Evolutionary conservation across 257 asterid genomes (phyloP).

Genomic region (Solanum stenotomum): DNA sequence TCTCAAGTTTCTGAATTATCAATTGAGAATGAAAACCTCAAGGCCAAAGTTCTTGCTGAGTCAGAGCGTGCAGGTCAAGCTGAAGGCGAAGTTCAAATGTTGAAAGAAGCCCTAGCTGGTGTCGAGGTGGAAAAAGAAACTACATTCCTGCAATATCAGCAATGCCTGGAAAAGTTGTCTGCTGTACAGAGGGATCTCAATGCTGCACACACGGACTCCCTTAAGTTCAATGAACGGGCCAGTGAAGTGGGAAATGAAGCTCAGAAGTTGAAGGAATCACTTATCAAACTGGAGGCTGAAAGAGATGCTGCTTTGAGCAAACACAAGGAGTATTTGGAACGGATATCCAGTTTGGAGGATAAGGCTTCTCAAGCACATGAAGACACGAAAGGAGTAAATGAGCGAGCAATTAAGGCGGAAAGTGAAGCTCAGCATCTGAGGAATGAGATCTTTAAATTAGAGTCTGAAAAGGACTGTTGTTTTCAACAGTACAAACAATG

Average conservation of each 20-base stretch:
- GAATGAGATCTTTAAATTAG: constrained; percentile 42
- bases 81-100: constrained; percentile 47
- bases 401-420: constrained; percentile 43
- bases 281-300: constrained; percentile 48
- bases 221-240: constrained; percentile 41
- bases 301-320: constrained; percentile 39
- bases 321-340: constrained; percentile 37
- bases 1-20: constrained; percentile 27
- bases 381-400: constrained; percentile 29
- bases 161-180: constrained; percentile 47
- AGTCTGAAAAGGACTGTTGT: constrained; percentile 44
- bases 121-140: constrained; percentile 56
- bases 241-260: constrained; percentile 57
- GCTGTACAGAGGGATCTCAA: constrained; percentile 46
- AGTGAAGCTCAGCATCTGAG: constrained; percentile 33
- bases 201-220: constrained; percentile 49
- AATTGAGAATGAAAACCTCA: constrained; percentile 32
- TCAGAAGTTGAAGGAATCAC: constrained; percentile 56
- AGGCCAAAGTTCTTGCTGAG: constrained; percentile 42
- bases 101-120: constrained; percentile 50
- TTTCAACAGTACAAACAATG: constrained; percentile 26
- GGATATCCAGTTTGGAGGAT: constrained; percentile 40
- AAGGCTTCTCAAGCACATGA: constrained; percentile 38
- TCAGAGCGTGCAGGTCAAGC: constrained; percentile 46
- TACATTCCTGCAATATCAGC: constrained; percentile 49